Conservation (phyloP, 2,329 filamentous ascomycete species). For the Xylaria sp. region DNA sequence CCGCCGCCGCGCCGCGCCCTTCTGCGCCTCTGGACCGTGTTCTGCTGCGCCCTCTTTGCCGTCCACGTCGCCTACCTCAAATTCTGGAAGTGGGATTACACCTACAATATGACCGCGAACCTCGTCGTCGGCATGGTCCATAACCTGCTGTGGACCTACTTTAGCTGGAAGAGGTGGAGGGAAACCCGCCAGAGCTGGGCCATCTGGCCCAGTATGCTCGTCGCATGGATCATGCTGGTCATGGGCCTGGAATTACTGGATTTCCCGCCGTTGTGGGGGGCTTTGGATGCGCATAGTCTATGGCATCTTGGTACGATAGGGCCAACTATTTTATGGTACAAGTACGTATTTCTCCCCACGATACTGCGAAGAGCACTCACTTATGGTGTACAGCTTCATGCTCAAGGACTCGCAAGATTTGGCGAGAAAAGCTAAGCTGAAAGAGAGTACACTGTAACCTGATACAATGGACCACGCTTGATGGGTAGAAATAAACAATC, state of each 20-base stretch:
- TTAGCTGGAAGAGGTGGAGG: slow-evolving; percentile 78
- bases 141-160: slow-evolving; percentile 87
- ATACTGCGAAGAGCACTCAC: not conserved
- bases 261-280: slow-evolving; percentile 84
- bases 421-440: slow-evolving; percentile 58
- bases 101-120: slow-evolving; percentile 98
- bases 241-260: slow-evolving; percentile 98
- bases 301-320: slow-evolving; percentile 96
- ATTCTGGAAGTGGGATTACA: slow-evolving; percentile 91
- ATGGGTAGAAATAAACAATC: not conserved
- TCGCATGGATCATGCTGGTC: slow-evolving; percentile 88
- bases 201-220: slow-evolving; percentile 88
- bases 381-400: slow-evolving; percentile 73
- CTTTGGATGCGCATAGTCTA: slow-evolving; percentile 90
- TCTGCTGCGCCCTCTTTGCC: slow-evolving; percentile 77
- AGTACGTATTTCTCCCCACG: slow-evolving; percentile 68
- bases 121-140: slow-evolving; percentile 82
- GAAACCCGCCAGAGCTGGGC: slow-evolving; percentile 81
- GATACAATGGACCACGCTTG: slow-evolving; percentile 33
- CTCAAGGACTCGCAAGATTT: slow-evolving; percentile 87
- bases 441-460: slow-evolving; percentile 80
- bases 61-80: slow-evolving; percentile 86
- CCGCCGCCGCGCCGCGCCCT: slow-evolving; percentile 57
- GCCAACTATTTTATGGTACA: slow-evolving; percentile 92
- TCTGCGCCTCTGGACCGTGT: slow-evolving; percentile 77